phyloP scores from a whole-genome alignment of 2,329 filamentous ascomycete genomes.

The Cladophialophora exuberans region DNA sequence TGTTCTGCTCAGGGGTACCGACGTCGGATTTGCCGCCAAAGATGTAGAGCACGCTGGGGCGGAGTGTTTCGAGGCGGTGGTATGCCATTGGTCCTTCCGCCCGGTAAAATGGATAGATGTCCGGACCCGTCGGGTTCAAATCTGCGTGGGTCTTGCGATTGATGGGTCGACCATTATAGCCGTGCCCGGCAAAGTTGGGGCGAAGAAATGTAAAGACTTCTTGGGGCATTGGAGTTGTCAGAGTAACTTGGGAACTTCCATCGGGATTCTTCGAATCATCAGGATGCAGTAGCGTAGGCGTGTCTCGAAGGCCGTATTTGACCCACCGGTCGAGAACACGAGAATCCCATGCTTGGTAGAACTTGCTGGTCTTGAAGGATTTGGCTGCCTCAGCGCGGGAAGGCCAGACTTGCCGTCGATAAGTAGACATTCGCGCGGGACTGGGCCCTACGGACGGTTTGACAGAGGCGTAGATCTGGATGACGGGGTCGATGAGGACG shows the following conservation, averaged over 20 bases:
- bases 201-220: slow-evolving; percentile 66
- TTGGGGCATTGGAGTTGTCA: slow-evolving; percentile 80
- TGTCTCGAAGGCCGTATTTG: slow-evolving; percentile 71
- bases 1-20: slow-evolving; percentile 41
- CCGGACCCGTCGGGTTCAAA: slow-evolving; percentile 39
- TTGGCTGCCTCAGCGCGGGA: slow-evolving; percentile 69
- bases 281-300: slow-evolving; percentile 62
- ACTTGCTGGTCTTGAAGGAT: slow-evolving; percentile 69
- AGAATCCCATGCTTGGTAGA: slow-evolving; percentile 82
- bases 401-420: slow-evolving; percentile 80
- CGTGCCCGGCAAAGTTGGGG: slow-evolving; percentile 64
- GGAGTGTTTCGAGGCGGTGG: slow-evolving; percentile 45
- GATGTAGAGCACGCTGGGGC: slow-evolving; percentile 51
- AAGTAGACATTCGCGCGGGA: slow-evolving; percentile 72
- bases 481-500: slow-evolving; percentile 69
- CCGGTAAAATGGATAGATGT: slow-evolving; percentile 48
- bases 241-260: slow-evolving; percentile 63
- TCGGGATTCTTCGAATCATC: slow-evolving; percentile 53
- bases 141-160: slow-evolving; percentile 52
- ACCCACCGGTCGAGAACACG: slow-evolving; percentile 77
- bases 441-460: slow-evolving; percentile 15
- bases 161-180: slow-evolving; percentile 48
- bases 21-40: slow-evolving; percentile 49
- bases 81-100: slow-evolving; percentile 46
- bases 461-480: slow-evolving; percentile 47